Percentiles rank a stretch among this genome's conserved stretches.
Evolutionary conservation across 2,329 filamentous ascomycete genomes (phyloP).

Genomic region (Coniochaeta ligniaria): DNA sequence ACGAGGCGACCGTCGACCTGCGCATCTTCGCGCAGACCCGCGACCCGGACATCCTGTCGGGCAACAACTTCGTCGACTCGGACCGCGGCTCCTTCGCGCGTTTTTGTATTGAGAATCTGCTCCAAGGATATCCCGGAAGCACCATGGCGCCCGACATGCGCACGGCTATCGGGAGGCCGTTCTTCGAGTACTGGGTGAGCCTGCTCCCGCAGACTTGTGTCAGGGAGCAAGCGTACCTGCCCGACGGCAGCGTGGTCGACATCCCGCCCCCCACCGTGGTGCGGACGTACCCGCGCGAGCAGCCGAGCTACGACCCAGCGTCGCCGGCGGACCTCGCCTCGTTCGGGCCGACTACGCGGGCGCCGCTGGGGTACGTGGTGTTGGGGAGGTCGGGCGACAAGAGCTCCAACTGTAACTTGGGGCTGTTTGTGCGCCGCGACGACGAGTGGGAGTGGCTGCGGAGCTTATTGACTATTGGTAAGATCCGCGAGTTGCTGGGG

Average conservation of each 20-base stretch:
- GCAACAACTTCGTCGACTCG: constrained; percentile 19
- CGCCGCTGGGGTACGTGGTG: constrained; percentile 21
- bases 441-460: constrained; percentile 40
- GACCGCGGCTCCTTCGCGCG: constrained; percentile 22
- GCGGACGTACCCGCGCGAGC: constrained; percentile 1
- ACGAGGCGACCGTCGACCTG: constrained; percentile 26
- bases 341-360: constrained; percentile 11
- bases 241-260: constrained; percentile 11
- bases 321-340: constrained; percentile 8
- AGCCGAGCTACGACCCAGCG: constrained; percentile 8
- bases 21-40: constrained; percentile 19
- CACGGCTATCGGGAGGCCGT: constrained; percentile 26
- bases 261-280: constrained; percentile 4
- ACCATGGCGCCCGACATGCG: constrained; percentile 28
- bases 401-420: constrained; percentile 34
- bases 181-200: constrained; percentile 24
- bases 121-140: constrained; percentile 29
- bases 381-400: constrained; percentile 34
- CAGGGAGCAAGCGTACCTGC: constrained; percentile 12
- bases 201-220: constrained; percentile 15
- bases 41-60: constrained; percentile 3
- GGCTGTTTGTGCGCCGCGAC: constrained; percentile 33
- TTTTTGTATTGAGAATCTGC: constrained; percentile 27
- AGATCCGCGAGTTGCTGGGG: constrained; percentile 27
- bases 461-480: constrained; percentile 28